Evolutionary conservation across 2,329 filamentous ascomycete genomes (phyloP).

Genomic region (Phaeoacremonium minimum): DNA sequence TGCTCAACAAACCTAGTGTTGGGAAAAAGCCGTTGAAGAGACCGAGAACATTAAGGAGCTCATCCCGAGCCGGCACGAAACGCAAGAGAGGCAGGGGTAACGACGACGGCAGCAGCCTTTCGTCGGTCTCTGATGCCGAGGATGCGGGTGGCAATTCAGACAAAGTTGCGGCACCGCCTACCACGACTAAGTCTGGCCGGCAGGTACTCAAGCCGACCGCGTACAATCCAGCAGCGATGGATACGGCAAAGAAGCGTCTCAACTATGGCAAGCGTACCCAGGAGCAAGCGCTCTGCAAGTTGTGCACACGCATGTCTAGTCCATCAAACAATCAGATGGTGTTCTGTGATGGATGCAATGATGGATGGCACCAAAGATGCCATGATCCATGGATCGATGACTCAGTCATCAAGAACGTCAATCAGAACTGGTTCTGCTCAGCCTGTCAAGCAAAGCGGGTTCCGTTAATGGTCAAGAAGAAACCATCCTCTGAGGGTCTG

Average conservation of each 20-base stretch:
- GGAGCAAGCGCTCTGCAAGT: constrained; percentile 62
- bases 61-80: constrained; percentile 8
- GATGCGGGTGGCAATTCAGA: constrained; percentile 1
- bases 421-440: constrained; percentile 68
- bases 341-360: constrained; percentile 79
- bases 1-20: too few species aligned
- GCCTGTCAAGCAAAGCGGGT: constrained; percentile 50
- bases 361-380: constrained; percentile 76
- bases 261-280: constrained; percentile 54
- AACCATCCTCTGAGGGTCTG: constrained; percentile 12
- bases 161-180: constrained; percentile 44
- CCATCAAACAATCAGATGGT: constrained; percentile 75
- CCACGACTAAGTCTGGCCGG: constrained; percentile 72
- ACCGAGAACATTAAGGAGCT: constrained; percentile 1
- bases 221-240: constrained; percentile 54
- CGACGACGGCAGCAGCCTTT: constrained; percentile 11
- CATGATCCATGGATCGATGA: constrained; percentile 73
- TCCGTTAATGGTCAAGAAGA: constrained; percentile 10
- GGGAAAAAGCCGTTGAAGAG: too few species aligned
- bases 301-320: constrained; percentile 68
- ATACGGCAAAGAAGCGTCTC: constrained; percentile 29
- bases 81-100: constrained; percentile 11
- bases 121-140: constrained; percentile 6
- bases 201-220: constrained; percentile 63
- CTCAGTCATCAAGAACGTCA: constrained; percentile 61